These are phyloP conservation scores for Aspergillus sp. DNA, from an alignment of 2,329 filamentous ascomycete species.

Conservation along the genomic window DNA sequence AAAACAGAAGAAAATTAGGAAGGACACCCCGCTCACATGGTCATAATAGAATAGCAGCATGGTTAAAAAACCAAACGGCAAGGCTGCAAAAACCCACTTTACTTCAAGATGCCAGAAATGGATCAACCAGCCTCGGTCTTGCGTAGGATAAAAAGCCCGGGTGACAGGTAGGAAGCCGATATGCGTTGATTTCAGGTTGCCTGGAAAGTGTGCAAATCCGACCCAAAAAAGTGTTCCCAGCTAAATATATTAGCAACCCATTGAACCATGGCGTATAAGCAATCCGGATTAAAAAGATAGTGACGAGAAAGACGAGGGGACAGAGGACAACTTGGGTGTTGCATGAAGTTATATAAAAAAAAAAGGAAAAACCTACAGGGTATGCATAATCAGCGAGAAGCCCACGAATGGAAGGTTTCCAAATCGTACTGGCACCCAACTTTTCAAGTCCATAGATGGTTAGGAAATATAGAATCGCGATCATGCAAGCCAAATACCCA, in stretches of 20 bases:
- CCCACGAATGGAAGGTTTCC: constrained; percentile 46
- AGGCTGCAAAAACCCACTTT: constrained; percentile 71
- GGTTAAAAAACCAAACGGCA: constrained; percentile 76
- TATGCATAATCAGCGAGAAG: constrained; percentile 56
- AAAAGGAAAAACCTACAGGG: constrained; percentile 32
- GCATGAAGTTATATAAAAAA: no score
- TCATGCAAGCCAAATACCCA: constrained; percentile 51
- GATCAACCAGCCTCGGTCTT: constrained; percentile 70
- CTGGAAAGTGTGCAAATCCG: constrained; percentile 76
- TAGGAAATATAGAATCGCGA: constrained; percentile 54
- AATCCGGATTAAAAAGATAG: no score
- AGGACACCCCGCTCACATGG: constrained; percentile 62
- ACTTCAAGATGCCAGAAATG: constrained; percentile 74
- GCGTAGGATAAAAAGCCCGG: constrained; percentile 73
- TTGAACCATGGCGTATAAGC: not conserved
- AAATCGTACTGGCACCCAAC: constrained; percentile 52
- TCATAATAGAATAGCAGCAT: constrained; percentile 86
- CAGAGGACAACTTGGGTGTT: no score
- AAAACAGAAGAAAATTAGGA: no score
- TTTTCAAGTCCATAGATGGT: constrained; percentile 51
- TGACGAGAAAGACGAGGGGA: no score
- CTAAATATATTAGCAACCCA: constrained; percentile 16
- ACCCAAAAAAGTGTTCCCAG: constrained; percentile 72
- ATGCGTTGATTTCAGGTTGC: constrained; percentile 67
- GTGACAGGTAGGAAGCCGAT: constrained; percentile 72